Evolutionary conservation across 2,329 filamentous ascomycete genomes (phyloP).

Genomic region (Fusarium sp.): DNA sequence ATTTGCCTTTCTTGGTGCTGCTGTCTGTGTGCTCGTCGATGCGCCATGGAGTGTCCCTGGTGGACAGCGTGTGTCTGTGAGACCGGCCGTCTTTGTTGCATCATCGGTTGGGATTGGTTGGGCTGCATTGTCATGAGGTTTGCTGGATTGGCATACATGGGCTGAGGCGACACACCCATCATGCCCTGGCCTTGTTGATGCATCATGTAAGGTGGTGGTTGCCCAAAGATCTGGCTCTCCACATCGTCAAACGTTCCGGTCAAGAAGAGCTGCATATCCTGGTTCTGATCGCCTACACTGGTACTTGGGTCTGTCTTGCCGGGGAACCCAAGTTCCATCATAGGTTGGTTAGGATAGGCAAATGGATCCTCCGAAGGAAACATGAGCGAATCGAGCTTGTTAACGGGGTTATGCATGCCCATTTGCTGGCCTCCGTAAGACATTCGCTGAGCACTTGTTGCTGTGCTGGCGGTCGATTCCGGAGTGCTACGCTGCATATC

Average conservation of each 20-base stretch:
- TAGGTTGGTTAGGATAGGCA: slow-evolving; percentile 80
- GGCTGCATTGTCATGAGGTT: slow-evolving; percentile 57
- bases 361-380: slow-evolving; percentile 83
- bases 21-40: slow-evolving; percentile 41
- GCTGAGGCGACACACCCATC: slow-evolving; percentile 55
- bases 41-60: slow-evolving; percentile 40
- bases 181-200: slow-evolving; percentile 55
- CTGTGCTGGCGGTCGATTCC: slow-evolving; percentile 55
- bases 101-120: slow-evolving; percentile 43
- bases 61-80: slow-evolving; percentile 43
- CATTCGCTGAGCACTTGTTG: slow-evolving; percentile 54
- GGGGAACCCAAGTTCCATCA: slow-evolving; percentile 67
- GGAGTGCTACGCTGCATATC: slow-evolving; percentile 58
- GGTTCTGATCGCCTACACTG: slow-evolving; percentile 49
- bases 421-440: slow-evolving; percentile 49
- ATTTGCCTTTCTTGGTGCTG: slow-evolving; percentile 56
- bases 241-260: slow-evolving; percentile 70
- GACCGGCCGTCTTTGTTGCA: slow-evolving; percentile 39
- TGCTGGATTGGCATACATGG: slow-evolving; percentile 56
- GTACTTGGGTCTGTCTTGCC: slow-evolving; percentile 50
- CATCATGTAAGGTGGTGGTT: slow-evolving; percentile 77
- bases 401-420: slow-evolving; percentile 60
- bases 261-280: slow-evolving; percentile 62
- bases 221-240: slow-evolving; percentile 78
- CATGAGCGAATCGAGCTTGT: slow-evolving; percentile 82